phyloP scores from a whole-genome alignment of 306 rosid genomes.

The Acacia confusa region DNA sequence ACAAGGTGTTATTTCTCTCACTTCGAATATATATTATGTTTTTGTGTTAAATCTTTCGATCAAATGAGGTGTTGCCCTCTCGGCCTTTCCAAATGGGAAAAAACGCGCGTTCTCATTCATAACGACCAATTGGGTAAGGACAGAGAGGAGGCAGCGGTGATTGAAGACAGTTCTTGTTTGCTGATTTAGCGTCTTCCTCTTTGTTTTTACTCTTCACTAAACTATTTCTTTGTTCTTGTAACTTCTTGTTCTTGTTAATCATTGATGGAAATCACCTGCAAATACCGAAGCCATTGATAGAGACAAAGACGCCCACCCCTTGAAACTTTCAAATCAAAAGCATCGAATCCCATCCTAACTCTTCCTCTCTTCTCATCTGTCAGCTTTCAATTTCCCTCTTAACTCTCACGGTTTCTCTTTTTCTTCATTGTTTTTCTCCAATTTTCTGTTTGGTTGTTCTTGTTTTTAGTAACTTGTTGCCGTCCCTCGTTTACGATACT shows the following conservation, averaged over 20 bases:
- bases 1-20: too few species aligned
- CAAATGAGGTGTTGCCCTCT: neutral
- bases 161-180: neutral
- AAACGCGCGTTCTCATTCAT: neutral
- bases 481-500: constrained; percentile 20
- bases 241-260: neutral
- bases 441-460: constrained; percentile 24
- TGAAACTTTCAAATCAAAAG: constrained; percentile 2
- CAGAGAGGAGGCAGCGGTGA: neutral
- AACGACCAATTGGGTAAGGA: neutral
- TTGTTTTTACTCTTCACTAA: neutral
- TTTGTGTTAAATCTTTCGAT: too few species aligned
- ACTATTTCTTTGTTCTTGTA: neutral
- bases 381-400: neutral
- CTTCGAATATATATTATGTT: too few species aligned
- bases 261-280: neutral
- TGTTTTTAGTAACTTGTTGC: constrained; percentile 21
- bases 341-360: neutral
- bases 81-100: neutral
- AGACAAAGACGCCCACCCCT: neutral
- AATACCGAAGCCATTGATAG: neutral
- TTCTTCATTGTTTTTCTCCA: neutral
- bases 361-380: neutral
- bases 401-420: neutral
- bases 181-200: neutral